These are phyloP conservation scores for Venturia pyrina DNA, from an alignment of 2,329 filamentous ascomycete genomes.

Conservation along the genomic window DNA sequence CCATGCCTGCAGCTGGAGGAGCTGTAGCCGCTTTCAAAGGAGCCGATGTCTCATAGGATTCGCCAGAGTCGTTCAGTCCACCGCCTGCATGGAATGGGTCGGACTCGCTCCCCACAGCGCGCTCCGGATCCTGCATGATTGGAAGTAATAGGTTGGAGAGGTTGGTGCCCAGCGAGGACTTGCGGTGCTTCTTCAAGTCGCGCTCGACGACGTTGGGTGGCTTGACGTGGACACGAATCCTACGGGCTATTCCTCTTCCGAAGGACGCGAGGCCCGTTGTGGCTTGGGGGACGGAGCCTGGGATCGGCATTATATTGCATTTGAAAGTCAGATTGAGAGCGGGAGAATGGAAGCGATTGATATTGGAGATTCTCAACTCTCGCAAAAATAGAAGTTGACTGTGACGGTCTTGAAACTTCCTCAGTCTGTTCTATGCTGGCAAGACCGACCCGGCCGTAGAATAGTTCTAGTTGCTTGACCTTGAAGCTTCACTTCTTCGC, in stretches of 20 bases:
- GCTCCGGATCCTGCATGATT: background rate
- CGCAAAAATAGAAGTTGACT: too few relatives aligned
- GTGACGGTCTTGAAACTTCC: too few relatives aligned
- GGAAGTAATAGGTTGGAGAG: background rate
- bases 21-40: background rate
- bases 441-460: too few relatives aligned
- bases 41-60: background rate
- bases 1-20: background rate
- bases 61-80: slow-evolving; percentile 4
- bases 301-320: background rate
- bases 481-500: background rate
- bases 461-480: too few relatives aligned
- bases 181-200: background rate
- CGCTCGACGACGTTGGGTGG: background rate
- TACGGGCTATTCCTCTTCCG: slow-evolving; percentile 1
- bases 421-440: too few relatives aligned
- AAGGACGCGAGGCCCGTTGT: background rate
- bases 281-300: background rate
- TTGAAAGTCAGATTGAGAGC: background rate
- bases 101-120: background rate
- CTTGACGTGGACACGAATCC: background rate
- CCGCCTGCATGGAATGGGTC: background rate
- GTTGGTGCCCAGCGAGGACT: background rate
- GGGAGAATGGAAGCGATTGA: background rate
- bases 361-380: background rate